phyloP scores from a whole-genome alignment of 352 stramenopile species.

The Phytopythium litorale region DNA sequence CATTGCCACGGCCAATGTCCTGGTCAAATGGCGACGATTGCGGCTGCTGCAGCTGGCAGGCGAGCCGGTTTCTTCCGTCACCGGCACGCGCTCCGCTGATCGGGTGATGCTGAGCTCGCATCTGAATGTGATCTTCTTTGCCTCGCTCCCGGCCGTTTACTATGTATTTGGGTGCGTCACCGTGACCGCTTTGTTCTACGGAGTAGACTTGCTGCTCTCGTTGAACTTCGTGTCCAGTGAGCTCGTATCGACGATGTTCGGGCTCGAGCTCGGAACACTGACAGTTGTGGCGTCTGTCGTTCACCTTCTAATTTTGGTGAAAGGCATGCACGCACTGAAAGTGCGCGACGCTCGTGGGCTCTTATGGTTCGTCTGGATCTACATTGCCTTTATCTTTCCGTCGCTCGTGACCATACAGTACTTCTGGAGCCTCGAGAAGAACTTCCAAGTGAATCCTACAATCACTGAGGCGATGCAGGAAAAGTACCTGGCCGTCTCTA shows the following conservation, averaged over 20 bases:
- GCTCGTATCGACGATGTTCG: conserved; percentile 31
- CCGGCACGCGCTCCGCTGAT: conserved; percentile 11
- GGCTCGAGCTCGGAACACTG: conserved; percentile 30
- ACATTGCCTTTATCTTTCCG: conserved; percentile 25
- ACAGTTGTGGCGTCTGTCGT: conserved; percentile 11
- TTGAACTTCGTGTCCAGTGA: conserved; percentile 30
- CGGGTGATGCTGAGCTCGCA: conserved; percentile 27
- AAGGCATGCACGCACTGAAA: conserved; percentile 21
- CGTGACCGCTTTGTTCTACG: conserved; percentile 24
- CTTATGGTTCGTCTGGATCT: conserved; percentile 26
- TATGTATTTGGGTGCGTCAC: conserved; percentile 20
- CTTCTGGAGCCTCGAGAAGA: conserved; percentile 20
- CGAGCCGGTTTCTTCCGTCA: conserved; percentile 11
- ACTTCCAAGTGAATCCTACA: conserved; percentile 31
- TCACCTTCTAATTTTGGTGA: conserved; percentile 26
- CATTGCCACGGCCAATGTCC: conserved; percentile 35
- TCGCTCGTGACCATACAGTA: conserved; percentile 26
- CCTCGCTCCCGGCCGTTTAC: conserved; percentile 33
- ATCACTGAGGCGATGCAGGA: conserved; percentile 28
- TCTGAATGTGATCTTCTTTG: conserved; percentile 28
- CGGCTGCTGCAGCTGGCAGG: conserved; percentile 34
- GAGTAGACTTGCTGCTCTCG: conserved; percentile 37
- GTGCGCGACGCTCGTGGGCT: conserved; percentile 26
- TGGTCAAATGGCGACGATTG: conserved; percentile 48
- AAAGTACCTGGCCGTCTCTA: conserved; percentile 24